phyloP scores from a whole-genome alignment of 1,139 yeast genomes.

The Scheffersomyces cryptocercus region DNA sequence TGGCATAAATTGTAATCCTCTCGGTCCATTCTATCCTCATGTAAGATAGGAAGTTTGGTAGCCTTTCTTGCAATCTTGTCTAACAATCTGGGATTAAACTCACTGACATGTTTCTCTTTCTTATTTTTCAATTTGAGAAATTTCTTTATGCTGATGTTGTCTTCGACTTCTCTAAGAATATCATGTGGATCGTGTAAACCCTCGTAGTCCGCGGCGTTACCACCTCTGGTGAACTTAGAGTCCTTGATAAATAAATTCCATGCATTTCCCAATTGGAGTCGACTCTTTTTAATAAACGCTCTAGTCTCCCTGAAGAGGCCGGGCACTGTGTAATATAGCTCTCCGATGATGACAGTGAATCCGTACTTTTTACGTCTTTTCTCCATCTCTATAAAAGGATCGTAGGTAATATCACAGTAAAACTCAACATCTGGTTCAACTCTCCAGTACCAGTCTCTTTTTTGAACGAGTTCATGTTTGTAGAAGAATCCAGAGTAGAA shows the following conservation, averaged over 20 bases:
- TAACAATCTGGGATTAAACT: slow-evolving; percentile 11
- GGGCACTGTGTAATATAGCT: slow-evolving; percentile 77
- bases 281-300: slow-evolving; percentile 51
- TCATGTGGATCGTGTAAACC: slow-evolving; percentile 17
- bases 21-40: slow-evolving; percentile 57
- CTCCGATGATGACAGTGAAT: slow-evolving; percentile 74
- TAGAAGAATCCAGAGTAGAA: slow-evolving; percentile 79
- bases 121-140: slow-evolving; percentile 18
- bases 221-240: slow-evolving; percentile 25
- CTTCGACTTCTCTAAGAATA: slow-evolving; percentile 29
- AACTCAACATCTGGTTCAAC: slow-evolving; percentile 90
- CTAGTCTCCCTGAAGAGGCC: slow-evolving; percentile 72
- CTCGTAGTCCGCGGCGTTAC: slow-evolving; percentile 22
- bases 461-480: slow-evolving; percentile 67
- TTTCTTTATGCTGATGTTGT: slow-evolving; percentile 25
- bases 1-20: slow-evolving; percentile 81
- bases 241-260: slow-evolving; percentile 58
- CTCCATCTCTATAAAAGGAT: slow-evolving; percentile 84
- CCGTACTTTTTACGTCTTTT: slow-evolving; percentile 73
- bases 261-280: slow-evolving; percentile 52
- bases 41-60: slow-evolving; percentile 31
- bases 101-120: slow-evolving; percentile 13
- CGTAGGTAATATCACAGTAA: slow-evolving; percentile 87
- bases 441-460: slow-evolving; percentile 90
- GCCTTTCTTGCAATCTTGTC: slow-evolving; percentile 25